These are phyloP conservation scores for Boletus tomentosulus DNA, from an alignment of 768 basidiomycete genomes.

Conservation along the genomic window DNA sequence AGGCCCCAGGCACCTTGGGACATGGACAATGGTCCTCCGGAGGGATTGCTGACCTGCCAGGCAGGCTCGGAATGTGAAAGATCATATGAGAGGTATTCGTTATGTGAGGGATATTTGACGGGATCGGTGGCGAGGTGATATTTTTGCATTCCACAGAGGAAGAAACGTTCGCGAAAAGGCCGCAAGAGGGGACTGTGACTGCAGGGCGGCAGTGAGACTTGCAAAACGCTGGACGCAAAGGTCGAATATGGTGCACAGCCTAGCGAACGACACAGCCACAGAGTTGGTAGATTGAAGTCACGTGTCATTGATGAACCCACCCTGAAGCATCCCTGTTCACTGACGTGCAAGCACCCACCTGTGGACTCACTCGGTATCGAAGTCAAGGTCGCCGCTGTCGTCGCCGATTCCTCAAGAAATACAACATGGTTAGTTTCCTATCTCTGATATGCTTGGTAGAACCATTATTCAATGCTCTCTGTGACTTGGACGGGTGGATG, in stretches of 20 bases:
- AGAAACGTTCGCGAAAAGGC: neutral
- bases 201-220: conserved; percentile 1
- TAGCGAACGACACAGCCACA: neutral
- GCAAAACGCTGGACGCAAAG: neutral
- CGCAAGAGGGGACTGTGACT: neutral
- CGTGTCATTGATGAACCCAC: conserved; percentile 19
- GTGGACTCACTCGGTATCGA: conserved; percentile 12
- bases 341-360: neutral
- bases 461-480: neutral
- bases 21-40: conserved; percentile 6
- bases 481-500: conserved; percentile 27
- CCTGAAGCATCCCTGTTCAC: conserved; percentile 17
- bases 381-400: conserved; percentile 21
- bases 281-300: conserved; percentile 6
- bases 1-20: conserved; percentile 7
- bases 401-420: conserved; percentile 24
- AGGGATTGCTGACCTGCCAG: conserved; percentile 24
- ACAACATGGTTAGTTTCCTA: conserved; percentile 30
- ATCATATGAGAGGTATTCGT: conserved; percentile 14
- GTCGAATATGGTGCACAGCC: conserved; percentile 5
- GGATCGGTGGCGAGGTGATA: conserved; percentile 3
- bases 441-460: neutral
- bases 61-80: conserved; percentile 9
- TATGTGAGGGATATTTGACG: conserved; percentile 15
- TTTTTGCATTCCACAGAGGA: conserved; percentile 23